Evolutionary conservation across 179 eudicot species (phyloP), one percentile per base, ranked within the genome.

Genomic region (Patellifolia procumbens): DNA sequence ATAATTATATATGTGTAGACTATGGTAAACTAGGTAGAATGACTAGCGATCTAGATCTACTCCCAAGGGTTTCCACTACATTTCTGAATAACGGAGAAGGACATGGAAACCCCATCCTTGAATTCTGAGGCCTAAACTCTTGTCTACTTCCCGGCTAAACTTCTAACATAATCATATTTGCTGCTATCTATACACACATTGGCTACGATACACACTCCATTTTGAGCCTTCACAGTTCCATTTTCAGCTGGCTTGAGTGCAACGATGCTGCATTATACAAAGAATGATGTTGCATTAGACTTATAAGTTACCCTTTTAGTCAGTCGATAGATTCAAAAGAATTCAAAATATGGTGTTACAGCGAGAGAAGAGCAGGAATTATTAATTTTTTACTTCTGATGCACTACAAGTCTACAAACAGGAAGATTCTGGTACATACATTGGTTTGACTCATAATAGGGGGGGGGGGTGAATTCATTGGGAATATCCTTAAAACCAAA

Each of bases 171-270:
- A 72, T 78, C 77, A 79, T 79, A 76, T 84, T 70, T 79, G 80
- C 81, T 79, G 74, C 83, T 45, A 70, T 88, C 88, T 88, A 68
- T 84, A 91, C 92, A 90, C 79, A 59, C 48, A 43, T 39, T 42
- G 55, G 67, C 66, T 69, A 56, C 74, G 31, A 45, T 58, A 48
- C 28, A 66, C 31, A 70, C 69, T 62, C 48, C 56, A 4, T 29
- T 53, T 46, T 49, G 60, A n/a, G 77, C 72, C 87, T 83, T 91
- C 88, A 89, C 29, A 87, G 81, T 79, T 91, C 92, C 92, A 83
- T 90, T 75, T 90, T 91, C 84, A 87, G 88, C 83, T 82, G 89
- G 73, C 83, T 90, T 64, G 92, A 75, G 73, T 82, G 90, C 89
- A 88, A 79, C 20, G 91, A 81, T 68, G 88, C 97, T 91, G 93